Evolutionary conservation across 306 rosid species (phyloP).

Genomic region (Glycine soja): DNA sequence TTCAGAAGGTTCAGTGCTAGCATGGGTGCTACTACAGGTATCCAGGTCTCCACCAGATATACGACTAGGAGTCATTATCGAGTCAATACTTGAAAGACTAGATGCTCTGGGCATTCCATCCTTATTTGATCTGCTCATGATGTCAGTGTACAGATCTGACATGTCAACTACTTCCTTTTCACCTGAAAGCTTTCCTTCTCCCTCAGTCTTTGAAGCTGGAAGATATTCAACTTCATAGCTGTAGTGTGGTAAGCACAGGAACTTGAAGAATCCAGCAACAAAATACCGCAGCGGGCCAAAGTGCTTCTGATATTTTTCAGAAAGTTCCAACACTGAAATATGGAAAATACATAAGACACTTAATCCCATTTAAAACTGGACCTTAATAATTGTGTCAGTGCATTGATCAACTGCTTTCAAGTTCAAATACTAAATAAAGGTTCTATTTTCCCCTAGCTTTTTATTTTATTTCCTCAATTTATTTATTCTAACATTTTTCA

Average conservation of each 20-base stretch:
- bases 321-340: slow-evolving; percentile 89
- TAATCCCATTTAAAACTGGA: slow-evolving; percentile 15
- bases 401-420: slow-evolving; percentile 31
- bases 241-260: slow-evolving; percentile 91
- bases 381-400: slow-evolving; percentile 22
- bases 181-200: slow-evolving; percentile 68
- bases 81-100: slow-evolving; percentile 96
- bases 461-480: slow-evolving; percentile 3
- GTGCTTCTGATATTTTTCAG: slow-evolving; percentile 94
- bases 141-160: slow-evolving; percentile 82
- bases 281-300: slow-evolving; percentile 96
- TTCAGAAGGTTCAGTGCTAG: slow-evolving; percentile 94
- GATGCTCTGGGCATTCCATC: slow-evolving; percentile 98
- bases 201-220: slow-evolving; percentile 77
- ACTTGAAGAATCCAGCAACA: slow-evolving; percentile 97
- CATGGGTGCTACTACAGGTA: slow-evolving; percentile 78
- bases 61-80: slow-evolving; percentile 95
- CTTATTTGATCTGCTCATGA: slow-evolving; percentile 83
- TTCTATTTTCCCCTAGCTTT: slow-evolving; percentile 34
- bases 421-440: slow-evolving; percentile 12
- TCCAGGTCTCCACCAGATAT: slow-evolving; percentile 92
- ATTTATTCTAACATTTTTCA: slow-evolving; percentile 2
- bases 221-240: slow-evolving; percentile 95
- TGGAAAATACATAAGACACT: slow-evolving; percentile 39
- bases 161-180: slow-evolving; percentile 84